These are phyloP conservation scores for Lophiotrema nucula DNA, from an alignment of 495 filamentous ascomycete species.

Conservation along the genomic window DNA sequence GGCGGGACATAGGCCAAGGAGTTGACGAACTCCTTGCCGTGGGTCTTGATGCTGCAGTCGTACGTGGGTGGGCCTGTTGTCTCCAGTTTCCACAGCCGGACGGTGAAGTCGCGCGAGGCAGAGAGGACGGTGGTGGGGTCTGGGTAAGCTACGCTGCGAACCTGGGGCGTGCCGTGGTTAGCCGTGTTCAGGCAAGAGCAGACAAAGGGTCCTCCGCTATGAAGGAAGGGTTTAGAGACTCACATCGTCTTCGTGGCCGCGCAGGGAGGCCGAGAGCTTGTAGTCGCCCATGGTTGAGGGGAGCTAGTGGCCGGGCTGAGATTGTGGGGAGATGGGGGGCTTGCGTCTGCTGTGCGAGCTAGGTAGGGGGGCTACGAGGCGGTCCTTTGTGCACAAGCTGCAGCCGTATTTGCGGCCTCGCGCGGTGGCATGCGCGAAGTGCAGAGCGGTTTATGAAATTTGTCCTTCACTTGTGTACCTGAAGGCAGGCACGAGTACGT, in stretches of 20 bases:
- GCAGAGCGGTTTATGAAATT: neutral
- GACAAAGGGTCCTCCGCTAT: neutral
- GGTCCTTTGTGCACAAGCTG: neutral
- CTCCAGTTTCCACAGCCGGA: slow-evolving; percentile 77
- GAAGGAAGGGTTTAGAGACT: slow-evolving; percentile 8
- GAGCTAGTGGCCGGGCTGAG: slow-evolving; percentile 1
- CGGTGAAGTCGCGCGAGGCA: slow-evolving; percentile 86
- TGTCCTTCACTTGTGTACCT: neutral
- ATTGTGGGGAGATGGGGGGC: neutral
- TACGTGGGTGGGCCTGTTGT: slow-evolving; percentile 65
- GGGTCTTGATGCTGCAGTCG: slow-evolving; percentile 71
- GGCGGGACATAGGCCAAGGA: slow-evolving; percentile 74
- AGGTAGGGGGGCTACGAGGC: neutral
- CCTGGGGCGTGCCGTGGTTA: slow-evolving; percentile 52
- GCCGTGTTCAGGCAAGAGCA: neutral
- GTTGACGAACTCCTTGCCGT: slow-evolving; percentile 82
- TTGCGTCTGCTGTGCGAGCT: neutral
- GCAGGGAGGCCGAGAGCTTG: slow-evolving; percentile 46
- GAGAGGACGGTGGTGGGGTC: slow-evolving; percentile 70
- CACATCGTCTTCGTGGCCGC: slow-evolving; percentile 48
- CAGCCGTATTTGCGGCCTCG: neutral
- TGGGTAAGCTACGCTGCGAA: slow-evolving; percentile 83
- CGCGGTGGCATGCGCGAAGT: no score
- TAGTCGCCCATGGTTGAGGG: slow-evolving; percentile 39
- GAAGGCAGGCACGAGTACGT: no score